Conservation (phyloP, 2,329 filamentous ascomycete genomes). For the Phymatotrichopsis omnivora region DNA sequence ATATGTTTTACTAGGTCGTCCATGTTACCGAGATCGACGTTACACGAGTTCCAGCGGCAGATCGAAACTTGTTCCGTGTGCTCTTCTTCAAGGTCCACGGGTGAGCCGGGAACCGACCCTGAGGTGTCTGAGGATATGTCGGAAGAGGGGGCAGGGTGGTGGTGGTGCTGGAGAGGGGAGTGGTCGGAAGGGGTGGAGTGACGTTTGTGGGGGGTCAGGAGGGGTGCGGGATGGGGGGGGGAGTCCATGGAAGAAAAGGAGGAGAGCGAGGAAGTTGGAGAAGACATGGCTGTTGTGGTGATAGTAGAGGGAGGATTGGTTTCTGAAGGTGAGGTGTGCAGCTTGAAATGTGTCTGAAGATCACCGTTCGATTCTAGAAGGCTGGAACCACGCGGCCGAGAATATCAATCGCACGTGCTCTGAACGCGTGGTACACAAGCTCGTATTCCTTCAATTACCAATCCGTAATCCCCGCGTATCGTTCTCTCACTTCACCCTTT, state of each 20-base stretch:
- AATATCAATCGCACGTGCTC: too few species aligned
- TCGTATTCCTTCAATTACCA: too few species aligned
- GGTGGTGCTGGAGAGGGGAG: constrained; percentile 16
- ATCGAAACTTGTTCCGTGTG: constrained; percentile 63
- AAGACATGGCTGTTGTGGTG: constrained; percentile 17
- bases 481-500: too few species aligned
- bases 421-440: too few species aligned
- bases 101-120: constrained; percentile 63
- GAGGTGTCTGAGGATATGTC: constrained; percentile 87
- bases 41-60: constrained; percentile 69
- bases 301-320: too few species aligned
- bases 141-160: constrained; percentile 34
- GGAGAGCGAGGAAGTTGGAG: constrained; percentile 24
- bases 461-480: too few species aligned
- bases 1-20: constrained; percentile 72
- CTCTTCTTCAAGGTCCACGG: constrained; percentile 59
- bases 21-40: constrained; percentile 65
- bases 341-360: too few species aligned
- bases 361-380: too few species aligned
- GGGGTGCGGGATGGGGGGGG: constrained; percentile 12
- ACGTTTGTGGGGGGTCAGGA: constrained; percentile 21
- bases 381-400: too few species aligned
- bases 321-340: too few species aligned
- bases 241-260: constrained; percentile 20
- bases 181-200: constrained; percentile 17